phyloP scores from a whole-genome alignment of 495 filamentous ascomycete species.

The Paragyromitra xinjiangensis region DNA sequence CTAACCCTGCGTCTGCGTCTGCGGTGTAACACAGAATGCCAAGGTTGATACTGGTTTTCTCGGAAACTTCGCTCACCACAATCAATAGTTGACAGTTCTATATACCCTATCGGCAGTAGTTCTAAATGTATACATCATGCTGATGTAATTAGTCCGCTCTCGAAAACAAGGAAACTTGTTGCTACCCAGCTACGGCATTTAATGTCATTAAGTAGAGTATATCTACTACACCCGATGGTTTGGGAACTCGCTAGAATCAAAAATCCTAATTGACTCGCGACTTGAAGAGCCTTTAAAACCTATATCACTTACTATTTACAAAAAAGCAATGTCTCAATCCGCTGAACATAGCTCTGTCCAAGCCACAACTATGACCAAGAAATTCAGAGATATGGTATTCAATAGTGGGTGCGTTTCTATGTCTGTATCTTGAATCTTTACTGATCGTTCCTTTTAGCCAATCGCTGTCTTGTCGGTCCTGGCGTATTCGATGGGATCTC shows the following conservation, averaged over 20 bases:
- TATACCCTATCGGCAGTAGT: neutral
- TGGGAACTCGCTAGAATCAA: neutral
- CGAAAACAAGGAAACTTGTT: neutral
- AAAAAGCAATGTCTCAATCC: neutral
- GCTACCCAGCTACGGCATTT: neutral
- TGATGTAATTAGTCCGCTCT: neutral
- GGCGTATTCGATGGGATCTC: conserved; percentile 33
- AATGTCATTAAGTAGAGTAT: neutral
- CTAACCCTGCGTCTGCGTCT: neutral
- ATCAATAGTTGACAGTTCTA: neutral
- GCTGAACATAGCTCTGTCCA: neutral
- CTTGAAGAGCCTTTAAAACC: neutral
- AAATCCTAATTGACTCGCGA: neutral
- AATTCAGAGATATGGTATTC: neutral
- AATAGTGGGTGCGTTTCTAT: neutral
- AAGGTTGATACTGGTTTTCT: neutral
- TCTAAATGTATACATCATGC: neutral
- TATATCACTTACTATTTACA: neutral
- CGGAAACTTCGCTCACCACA: neutral
- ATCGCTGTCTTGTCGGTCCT: conserved; percentile 4
- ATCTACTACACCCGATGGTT: neutral
- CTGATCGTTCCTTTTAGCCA: neutral
- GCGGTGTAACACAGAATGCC: neutral
- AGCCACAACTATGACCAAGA: neutral
- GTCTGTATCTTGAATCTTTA: neutral